Evolutionary conservation across 129 eudicot genomes (phyloP), one percentile per base, ranked within the genome.

Genomic region (Sambucus nigra): DNA sequence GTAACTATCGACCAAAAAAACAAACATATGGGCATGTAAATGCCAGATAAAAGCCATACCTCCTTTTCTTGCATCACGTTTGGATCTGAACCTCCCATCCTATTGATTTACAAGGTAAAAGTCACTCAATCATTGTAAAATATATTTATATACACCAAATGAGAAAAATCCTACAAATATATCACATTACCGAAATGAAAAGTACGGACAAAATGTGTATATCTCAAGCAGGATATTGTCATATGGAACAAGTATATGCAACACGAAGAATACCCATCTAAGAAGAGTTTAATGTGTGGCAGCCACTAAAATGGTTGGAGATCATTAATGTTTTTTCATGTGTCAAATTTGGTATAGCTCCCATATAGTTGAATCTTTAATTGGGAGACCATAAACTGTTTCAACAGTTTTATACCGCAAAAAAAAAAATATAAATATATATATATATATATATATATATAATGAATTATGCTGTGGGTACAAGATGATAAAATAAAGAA

Each of bases 21-120:
- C 5, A 53, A 48, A 44, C 38, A 28, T 31, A 7, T 17, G 24
- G 44, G 57, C 57, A 51, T 45, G 5, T 35, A 21, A 18, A 25
- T 40, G 56, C 40, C 50, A 25, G 14, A 44, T 44, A 27, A 45
- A 71, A 55, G 25, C 23, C 80, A 55, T 81, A 88, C 98, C 98
- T 76, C 95, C 95, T 74, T 91, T 91, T 45, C 98, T 76, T 17
- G 95, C 86, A 32, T 91, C 95, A 52, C 98, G 88, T 67, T 85
- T 91, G 68, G 98, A 91, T 83, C 98, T 79, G 89, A 72, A 91
- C 68, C 82, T 78, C 49, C 98, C 98, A 65, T 91, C 98, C 98
- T 91, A 67, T 25, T 55, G 71, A 73, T 49, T 70, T 31, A 66
- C 67, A 66, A 67, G 47, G 61, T 44, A 61, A 75, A 64, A 19